Percentiles rank a stretch among this genome's conserved stretches.
Conservation (phyloP, 257 asterid genomes). For the Nicotiana noctiflora region DNA sequence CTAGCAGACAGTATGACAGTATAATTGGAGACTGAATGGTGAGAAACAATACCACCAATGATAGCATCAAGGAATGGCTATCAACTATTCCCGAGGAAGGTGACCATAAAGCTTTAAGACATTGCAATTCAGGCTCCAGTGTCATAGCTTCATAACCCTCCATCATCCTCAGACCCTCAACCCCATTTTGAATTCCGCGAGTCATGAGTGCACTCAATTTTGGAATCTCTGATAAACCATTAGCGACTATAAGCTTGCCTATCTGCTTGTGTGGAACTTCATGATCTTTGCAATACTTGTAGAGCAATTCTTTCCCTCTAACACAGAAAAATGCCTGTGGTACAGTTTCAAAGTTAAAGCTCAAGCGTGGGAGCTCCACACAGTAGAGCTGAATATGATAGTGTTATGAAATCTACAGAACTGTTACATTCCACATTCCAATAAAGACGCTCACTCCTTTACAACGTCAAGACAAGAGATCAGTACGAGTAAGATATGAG, state of each 20-base stretch:
- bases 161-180: constrained; percentile 55
- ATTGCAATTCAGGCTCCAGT: constrained; percentile 61
- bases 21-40: background rate
- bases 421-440: background rate
- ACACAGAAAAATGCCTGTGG: constrained; percentile 64
- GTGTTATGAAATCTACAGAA: background rate
- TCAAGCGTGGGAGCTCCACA: background rate
- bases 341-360: background rate
- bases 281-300: constrained; percentile 55
- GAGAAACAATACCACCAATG: constrained; percentile 48
- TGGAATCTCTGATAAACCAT: constrained; percentile 62
- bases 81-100: constrained; percentile 75
- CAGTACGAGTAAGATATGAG: background rate
- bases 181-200: constrained; percentile 65
- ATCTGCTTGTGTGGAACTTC: constrained; percentile 62
- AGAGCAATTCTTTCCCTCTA: constrained; percentile 62
- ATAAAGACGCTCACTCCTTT: background rate
- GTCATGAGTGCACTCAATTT: constrained; percentile 45
- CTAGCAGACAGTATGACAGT: background rate
- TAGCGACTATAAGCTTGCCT: constrained; percentile 90
- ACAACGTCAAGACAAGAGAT: background rate
- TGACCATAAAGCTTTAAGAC: constrained; percentile 64
- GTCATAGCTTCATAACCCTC: constrained; percentile 51
- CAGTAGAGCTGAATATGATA: background rate
- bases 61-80: constrained; percentile 68